Conservation (phyloP, 73 alveolate species). For the Blepharisma stoltei region DNA sequence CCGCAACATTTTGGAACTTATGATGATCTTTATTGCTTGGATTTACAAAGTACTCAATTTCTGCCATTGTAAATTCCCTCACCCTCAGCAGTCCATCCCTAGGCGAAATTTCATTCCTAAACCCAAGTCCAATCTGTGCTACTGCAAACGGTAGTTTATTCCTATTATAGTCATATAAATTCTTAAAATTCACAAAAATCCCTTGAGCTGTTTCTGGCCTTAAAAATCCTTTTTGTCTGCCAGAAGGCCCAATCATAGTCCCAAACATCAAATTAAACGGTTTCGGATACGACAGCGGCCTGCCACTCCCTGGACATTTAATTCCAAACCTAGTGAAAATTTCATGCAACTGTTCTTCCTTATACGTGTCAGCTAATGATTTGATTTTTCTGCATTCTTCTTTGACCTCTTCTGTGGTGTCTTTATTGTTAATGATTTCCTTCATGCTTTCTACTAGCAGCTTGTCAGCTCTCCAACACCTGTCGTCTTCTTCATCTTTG, state of each 20-base stretch:
- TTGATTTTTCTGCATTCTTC: constrained; percentile 59
- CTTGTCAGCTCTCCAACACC: constrained; percentile 98
- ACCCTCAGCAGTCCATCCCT: constrained; percentile 95
- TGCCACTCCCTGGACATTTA: constrained; percentile 95
- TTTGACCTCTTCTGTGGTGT: constrained; percentile 70
- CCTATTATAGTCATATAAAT: constrained; percentile 90
- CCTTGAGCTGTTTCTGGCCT: constrained; percentile 99
- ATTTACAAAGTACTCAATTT: constrained; percentile 97
- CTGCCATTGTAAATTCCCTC: constrained; percentile 99
- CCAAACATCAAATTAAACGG: constrained; percentile 98
- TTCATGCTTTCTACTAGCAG: constrained; percentile 80
- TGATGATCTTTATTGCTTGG: constrained; percentile 87
- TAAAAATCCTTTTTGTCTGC: constrained; percentile 83
- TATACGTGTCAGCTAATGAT: constrained; percentile 71
- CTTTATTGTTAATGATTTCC: constrained; percentile 56
- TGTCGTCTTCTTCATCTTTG: constrained; percentile 86
- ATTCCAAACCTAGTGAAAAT: constrained; percentile 72
- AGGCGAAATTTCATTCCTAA: constrained; percentile 99
- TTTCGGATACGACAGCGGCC: constrained; percentile 91
- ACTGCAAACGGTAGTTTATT: constrained; percentile 98
- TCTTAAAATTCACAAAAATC: constrained; percentile 95
- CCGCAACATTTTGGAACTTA: constrained; percentile 76
- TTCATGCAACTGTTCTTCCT: constrained; percentile 74
- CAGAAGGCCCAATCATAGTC: constrained; percentile 98
- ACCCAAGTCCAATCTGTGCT: constrained; percentile 97